phyloP scores from a whole-genome alignment of 2,329 filamentous ascomycete species.

The Penicillium occitanis region DNA sequence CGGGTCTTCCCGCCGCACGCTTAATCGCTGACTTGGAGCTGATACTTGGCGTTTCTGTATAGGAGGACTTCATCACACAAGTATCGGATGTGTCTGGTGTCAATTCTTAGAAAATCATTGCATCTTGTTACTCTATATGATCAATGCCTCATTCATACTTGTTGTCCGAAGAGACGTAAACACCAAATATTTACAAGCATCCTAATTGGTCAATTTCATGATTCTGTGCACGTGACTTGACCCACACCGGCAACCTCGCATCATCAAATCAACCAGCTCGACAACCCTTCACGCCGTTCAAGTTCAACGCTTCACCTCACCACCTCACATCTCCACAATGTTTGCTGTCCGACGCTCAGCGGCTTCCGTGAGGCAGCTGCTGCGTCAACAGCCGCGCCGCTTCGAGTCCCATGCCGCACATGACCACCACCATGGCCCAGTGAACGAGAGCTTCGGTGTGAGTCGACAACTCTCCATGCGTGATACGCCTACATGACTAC shows the following conservation, averaged over 20 bases:
- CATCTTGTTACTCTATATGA: not conserved
- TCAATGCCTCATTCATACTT: not conserved
- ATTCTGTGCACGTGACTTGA: not conserved
- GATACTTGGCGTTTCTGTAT: slow-evolving; percentile 1
- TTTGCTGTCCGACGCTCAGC: slow-evolving; percentile 44
- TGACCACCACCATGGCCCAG: slow-evolving; percentile 42
- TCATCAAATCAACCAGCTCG: slow-evolving; percentile 23
- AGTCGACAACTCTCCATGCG: slow-evolving; percentile 26
- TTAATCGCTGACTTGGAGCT: not conserved
- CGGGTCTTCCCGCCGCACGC: slow-evolving; percentile 9
- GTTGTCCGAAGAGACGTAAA: not conserved
- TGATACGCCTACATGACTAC: not conserved
- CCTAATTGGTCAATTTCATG: slow-evolving; percentile 10
- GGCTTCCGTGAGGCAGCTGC: slow-evolving; percentile 35
- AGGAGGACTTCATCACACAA: not conserved
- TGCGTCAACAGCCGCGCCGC: slow-evolving; percentile 45
- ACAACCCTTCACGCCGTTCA: not conserved
- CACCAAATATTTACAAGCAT: not conserved
- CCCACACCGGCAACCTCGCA: slow-evolving; percentile 14
- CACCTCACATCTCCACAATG: slow-evolving; percentile 34
- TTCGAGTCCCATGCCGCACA: slow-evolving; percentile 45
- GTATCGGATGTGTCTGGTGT: too few relatives aligned
- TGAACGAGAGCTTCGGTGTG: slow-evolving; percentile 50
- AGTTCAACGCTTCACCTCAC: slow-evolving; percentile 25
- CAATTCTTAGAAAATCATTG: not conserved